Base-by-base conservation (phyloP, 2,329 filamentous ascomycete genomes). In the Curvularia spicifera region DNA sequence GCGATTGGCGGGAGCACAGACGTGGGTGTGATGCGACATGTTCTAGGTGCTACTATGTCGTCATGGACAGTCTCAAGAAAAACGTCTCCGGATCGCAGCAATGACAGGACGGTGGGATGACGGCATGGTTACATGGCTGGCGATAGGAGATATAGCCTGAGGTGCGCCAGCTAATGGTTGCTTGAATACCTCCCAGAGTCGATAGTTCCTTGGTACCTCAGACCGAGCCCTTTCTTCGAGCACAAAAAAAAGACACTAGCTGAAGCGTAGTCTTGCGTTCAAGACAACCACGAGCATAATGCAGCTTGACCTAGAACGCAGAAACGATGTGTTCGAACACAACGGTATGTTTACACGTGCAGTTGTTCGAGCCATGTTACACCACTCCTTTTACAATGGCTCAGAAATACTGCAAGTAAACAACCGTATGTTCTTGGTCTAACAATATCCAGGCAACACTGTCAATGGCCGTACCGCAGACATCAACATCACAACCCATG, bases 401-500 rank as follows among this genome's bases (percentile, higher is more conserved):
- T 18, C 18, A 9, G 18, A 12, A 22, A 6, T 5, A 9, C 12
- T 44, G 24, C 42, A 6, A 22, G 5, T 7, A 20, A 33, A 29
- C 5, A 28, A 33, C 10, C 10, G 15, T 13, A 22, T 5, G 12
- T 35, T 5, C n/a, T 6, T 22, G 33, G 24, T 31, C 45, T 29
- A 29, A 40, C 5, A 7, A 42, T 3, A n/a, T 44, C 9, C 39
- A 79, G 78, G 65, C 61, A 78, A 79, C 58, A 78, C 78, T 13
- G 79, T 80, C 57, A 82, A 81, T 60, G 82, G 81, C 59, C 57
- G 49, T 7, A 71, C 66, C 2, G 81, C 82, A 15, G 79, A 88
- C 67, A 83, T 89, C 40, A 78, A 78, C 61, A 87, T 89, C 66
- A 88, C 85, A 10, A 78, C 73, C 18, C 84, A 76, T 68, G 87